phyloP scores from a whole-genome alignment of 495 filamentous ascomycete genomes.

The Hamigera avellanea region DNA sequence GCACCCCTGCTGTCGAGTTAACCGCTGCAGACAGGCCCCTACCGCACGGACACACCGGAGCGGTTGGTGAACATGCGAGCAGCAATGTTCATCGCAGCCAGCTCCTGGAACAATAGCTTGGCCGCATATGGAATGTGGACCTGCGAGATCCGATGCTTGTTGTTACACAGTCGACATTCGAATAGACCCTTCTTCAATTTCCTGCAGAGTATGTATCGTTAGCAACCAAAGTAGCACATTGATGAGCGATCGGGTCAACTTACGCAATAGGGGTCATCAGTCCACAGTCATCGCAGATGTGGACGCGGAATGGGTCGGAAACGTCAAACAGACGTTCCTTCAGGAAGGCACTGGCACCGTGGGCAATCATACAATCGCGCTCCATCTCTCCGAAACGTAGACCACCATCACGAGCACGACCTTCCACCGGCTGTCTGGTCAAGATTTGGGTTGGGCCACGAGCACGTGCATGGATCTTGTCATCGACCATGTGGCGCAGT shows the following conservation, averaged over 20 bases:
- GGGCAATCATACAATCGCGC: constrained; percentile 99
- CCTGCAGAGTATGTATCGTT: constrained; percentile 36
- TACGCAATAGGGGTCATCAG: constrained; percentile 99
- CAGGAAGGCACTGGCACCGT: constrained; percentile 90
- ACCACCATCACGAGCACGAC: constrained; percentile 94
- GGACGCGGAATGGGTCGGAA: constrained; percentile 94
- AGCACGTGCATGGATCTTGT: constrained; percentile 98
- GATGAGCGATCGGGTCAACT: constrained; percentile 34
- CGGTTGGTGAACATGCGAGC: constrained; percentile 86
- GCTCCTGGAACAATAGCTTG: constrained; percentile 96
- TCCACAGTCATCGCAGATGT: constrained; percentile 97
- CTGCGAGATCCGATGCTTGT: constrained; percentile 96
- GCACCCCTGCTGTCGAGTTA: no score
- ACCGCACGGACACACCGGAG: constrained; percentile 37
- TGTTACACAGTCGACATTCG: constrained; percentile 94
- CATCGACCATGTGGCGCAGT: constrained; percentile 97
- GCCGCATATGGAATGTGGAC: constrained; percentile 96
- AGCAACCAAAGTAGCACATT: background rate
- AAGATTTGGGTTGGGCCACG: constrained; percentile 94
- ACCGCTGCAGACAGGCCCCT: background rate
- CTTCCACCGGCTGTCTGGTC: constrained; percentile 96
- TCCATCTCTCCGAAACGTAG: constrained; percentile 99
- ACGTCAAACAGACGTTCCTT: constrained; percentile 97
- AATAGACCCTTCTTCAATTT: constrained; percentile 89
- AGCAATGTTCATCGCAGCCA: constrained; percentile 96